Evolutionary conservation across 1,284 basidiomycete species (phyloP), one percentile per base, ranked within the genome.

Genomic region (Pterulicium gracile): DNA sequence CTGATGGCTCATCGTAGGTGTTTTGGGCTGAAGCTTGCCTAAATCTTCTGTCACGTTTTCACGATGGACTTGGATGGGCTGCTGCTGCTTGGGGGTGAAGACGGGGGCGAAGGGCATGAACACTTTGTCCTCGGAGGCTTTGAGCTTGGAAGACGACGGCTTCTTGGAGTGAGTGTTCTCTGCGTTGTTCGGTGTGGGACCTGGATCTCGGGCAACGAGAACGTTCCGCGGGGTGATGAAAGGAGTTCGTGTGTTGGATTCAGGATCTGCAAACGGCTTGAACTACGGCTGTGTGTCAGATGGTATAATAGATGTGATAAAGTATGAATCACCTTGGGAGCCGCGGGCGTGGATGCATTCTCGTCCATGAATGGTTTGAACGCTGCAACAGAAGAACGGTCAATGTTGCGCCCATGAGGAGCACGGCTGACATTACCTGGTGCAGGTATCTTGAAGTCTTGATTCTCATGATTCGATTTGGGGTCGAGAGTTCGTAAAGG

Each of bases 361-460:
- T 82, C 79, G 46, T 86, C 84, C 1, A 77, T 66, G 53, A 78
- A 79, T 15, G 77, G 74, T 47, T 67, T 69, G 56, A 79, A 77
- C 21, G 67, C 75, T 74, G 50, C 48, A 35, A 32, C 14, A 47
- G 48, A 57, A 54, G 27, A 34, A 10, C 15, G 27, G 27, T 15
- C n/a, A n/a, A n/a, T n/a, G n/a, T n/a, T n/a, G n/a, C n/a, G n/a
- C n/a, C n/a, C n/a, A n/a, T n/a, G n/a, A n/a, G n/a, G n/a, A n/a
- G n/a, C n/a, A n/a, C n/a, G n/a, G n/a, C n/a, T n/a, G n/a, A 34
- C 15, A 34, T 14, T 44, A 72, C 67, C 55, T 47, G 63, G 41
- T 44, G 60, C 60, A 24, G 64, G 64, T 10, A 66, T 68, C 53
- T 64, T 63, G 40, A 59, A 52, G 56, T 59, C 59, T 14, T 63